A percentile compares a stretch with the other conserved stretches of the same genome.
These are phyloP conservation scores for Scheffersomyces titani DNA, from an alignment of 1,139 yeast species.

Conservation along the genomic window DNA sequence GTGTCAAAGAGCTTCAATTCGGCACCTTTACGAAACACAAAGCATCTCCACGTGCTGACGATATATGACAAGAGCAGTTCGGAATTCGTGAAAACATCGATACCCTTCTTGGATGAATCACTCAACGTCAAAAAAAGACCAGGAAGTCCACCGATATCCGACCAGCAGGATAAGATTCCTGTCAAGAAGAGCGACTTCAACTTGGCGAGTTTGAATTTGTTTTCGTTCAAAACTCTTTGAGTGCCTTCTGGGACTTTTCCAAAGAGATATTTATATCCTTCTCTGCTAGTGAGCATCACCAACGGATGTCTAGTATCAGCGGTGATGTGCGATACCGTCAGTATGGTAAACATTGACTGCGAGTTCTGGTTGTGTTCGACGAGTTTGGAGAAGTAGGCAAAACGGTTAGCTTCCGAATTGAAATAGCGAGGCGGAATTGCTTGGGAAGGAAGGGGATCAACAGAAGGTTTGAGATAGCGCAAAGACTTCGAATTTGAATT, in stretches of 20 bases:
- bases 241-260: constrained; percentile 88
- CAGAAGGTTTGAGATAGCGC: not conserved
- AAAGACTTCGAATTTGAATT: not conserved
- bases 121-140: constrained; percentile 85
- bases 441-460: constrained; percentile 5
- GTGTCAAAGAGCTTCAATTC: constrained; percentile 48
- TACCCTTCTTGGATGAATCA: constrained; percentile 67
- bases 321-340: constrained; percentile 58
- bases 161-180: constrained; percentile 70
- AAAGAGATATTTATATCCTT: constrained; percentile 65
- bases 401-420: constrained; percentile 10
- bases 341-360: constrained; percentile 34
- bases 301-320: constrained; percentile 63
- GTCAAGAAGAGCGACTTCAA: constrained; percentile 70
- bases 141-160: constrained; percentile 81
- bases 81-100: constrained; percentile 39
- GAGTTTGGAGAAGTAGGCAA: constrained; percentile 11
- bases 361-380: constrained; percentile 17
- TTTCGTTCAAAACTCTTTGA: constrained; percentile 67
- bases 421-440: constrained; percentile 10
- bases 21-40: constrained; percentile 82
- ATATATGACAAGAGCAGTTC: constrained; percentile 50
- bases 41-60: constrained; percentile 81
- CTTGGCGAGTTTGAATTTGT: constrained; percentile 53
- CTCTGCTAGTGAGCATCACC: constrained; percentile 48